Evolutionary conservation across 2,329 filamentous ascomycete species (phyloP), one percentile per base, ranked within the genome.

Genomic region (Aspergillus piperis): DNA sequence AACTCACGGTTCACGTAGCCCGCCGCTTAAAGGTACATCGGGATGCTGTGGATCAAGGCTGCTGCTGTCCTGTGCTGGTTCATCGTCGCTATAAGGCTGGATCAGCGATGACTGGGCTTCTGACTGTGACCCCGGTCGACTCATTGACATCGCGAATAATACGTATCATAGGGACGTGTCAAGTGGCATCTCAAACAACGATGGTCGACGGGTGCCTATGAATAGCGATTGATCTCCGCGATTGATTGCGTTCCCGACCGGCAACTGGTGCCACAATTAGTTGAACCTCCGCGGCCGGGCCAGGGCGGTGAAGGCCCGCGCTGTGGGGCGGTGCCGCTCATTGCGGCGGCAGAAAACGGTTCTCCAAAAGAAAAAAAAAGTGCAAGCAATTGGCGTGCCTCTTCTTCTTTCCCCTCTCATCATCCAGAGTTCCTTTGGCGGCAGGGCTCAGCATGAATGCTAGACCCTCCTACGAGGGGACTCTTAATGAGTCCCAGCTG

Each of bases 401-500:
- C 32, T 36, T 36, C 30, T 36, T 66, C 66, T 62, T 70, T 68
- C 64, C 69, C 63, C 60, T 70, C 64, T 69, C 66, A 61, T 63
- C 56, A 61, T 36, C 51, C 68, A 64, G 69, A 73, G 74, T 68
- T 71, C 65, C 72, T 73, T 69, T 66, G 62, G 67, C 62, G 71
- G 68, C 66, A 71, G 73, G 72, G 66, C 61, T 62, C 62, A 73
- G 60, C 25, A 79, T 79, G 77, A 67, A 76, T 64, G 68, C 65
- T 65, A 68, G 70, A 72, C 71, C 73, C 76, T 67, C 69, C 67
- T 71, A 71, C 64, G 67, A 81, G 78, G 82, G 81, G 78, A 79
- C 86, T 73, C 78, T 88, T 58, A 76, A 78, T 68, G 83, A 88
- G 64, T 71, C 73, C 55, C 67, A 73, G 54, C 61, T 82, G 62